Evolutionary conservation across 352 stramenopile genomes (phyloP).

Genomic region (Phytophthora capsici): DNA sequence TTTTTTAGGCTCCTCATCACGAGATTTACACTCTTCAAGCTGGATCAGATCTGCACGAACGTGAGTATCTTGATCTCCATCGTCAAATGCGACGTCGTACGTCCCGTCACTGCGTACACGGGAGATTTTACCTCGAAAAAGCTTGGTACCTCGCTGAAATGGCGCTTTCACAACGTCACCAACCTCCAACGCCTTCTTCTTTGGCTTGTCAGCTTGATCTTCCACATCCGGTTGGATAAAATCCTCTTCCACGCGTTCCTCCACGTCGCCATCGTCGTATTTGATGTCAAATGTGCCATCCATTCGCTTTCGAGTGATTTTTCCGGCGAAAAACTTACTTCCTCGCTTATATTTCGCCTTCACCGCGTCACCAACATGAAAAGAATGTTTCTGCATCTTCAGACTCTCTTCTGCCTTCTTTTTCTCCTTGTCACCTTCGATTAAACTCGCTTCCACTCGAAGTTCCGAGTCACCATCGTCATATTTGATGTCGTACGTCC

Average conservation of each 20-base stretch:
- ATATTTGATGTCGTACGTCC: constrained; percentile 72
- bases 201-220: constrained; percentile 35
- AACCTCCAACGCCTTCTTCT: constrained; percentile 33
- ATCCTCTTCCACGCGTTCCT: constrained; percentile 38
- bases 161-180: constrained; percentile 65
- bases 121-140: constrained; percentile 49
- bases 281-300: constrained; percentile 59
- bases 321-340: constrained; percentile 38
- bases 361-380: constrained; percentile 30
- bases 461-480: constrained; percentile 62
- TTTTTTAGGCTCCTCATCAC: constrained; percentile 24
- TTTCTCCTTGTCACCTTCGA: constrained; percentile 27
- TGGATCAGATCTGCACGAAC: constrained; percentile 42
- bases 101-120: constrained; percentile 48
- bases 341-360: constrained; percentile 55
- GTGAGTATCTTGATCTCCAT: constrained; percentile 42
- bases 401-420: constrained; percentile 1
- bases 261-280: constrained; percentile 51
- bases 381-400: neutral
- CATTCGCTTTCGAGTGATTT: constrained; percentile 42
- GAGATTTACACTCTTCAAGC: constrained; percentile 33
- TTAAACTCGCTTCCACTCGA: constrained; percentile 39
- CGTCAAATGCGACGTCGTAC: constrained; percentile 58
- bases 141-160: constrained; percentile 46
- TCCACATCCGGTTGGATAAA: constrained; percentile 33